Percentiles rank a stretch among this genome's conserved stretches.
Evolutionary conservation across 192 early-diverging fungal species (phyloP).

Genomic region (Geranomyces variabilis): DNA sequence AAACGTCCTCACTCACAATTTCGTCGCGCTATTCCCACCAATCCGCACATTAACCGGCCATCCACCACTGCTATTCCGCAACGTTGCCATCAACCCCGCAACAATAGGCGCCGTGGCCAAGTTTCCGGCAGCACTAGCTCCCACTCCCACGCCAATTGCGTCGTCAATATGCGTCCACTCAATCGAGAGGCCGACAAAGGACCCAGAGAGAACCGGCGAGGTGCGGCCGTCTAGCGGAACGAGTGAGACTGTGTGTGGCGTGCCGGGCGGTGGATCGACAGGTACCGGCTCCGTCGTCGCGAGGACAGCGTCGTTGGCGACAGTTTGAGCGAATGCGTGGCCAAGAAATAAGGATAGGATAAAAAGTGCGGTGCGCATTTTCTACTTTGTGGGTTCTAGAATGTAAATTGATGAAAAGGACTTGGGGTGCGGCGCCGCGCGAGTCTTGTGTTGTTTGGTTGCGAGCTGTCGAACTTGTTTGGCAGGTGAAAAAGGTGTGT

Average conservation of each 20-base stretch:
- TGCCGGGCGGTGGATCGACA: too few relatives aligned
- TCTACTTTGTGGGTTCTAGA: too few relatives aligned
- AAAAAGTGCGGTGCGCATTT: too few relatives aligned
- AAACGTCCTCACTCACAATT: constrained; percentile 15
- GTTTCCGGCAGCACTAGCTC: background rate
- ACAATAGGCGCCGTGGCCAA: background rate
- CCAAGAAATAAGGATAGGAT: too few relatives aligned
- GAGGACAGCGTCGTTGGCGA: too few relatives aligned
- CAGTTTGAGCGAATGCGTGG: too few relatives aligned
- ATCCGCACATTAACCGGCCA: constrained; percentile 17
- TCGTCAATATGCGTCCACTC: constrained; percentile 37
- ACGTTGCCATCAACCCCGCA: background rate
- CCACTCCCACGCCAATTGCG: constrained; percentile 18
- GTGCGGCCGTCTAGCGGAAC: background rate
- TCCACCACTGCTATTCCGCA: constrained; percentile 11
- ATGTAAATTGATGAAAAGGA: too few relatives aligned
- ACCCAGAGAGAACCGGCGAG: background rate
- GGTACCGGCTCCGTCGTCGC: too few relatives aligned
- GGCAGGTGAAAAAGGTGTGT: too few relatives aligned
- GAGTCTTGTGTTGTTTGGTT: too few relatives aligned
- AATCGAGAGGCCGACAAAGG: constrained; percentile 21
- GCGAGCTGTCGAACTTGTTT: too few relatives aligned
- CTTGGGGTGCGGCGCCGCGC: too few relatives aligned
- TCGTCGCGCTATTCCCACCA: constrained; percentile 32
- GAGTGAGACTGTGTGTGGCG: background rate